phyloP scores from a whole-genome alignment of 169 alveolate genomes.

The Plasmodium chabaudi region DNA sequence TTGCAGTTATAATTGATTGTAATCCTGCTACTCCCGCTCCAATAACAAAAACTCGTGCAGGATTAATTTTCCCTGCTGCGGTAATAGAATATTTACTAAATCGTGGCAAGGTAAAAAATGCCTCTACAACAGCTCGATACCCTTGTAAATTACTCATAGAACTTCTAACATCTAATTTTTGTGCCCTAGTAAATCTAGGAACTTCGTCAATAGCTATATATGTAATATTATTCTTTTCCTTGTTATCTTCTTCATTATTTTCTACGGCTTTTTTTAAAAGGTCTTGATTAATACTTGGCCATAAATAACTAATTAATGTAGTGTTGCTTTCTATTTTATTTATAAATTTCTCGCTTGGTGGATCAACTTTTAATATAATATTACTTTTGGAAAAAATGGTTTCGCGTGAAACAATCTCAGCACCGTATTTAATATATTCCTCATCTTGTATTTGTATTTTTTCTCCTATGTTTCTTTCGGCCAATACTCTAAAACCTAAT shows the following conservation, averaged over 20 bases:
- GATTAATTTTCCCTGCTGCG: constrained; percentile 95
- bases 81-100: constrained; percentile 92
- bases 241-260: constrained; percentile 45
- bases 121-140: constrained; percentile 95
- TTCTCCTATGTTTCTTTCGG: constrained; percentile 90
- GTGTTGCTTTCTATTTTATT: constrained; percentile 83
- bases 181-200: constrained; percentile 94
- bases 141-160: constrained; percentile 95
- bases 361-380: constrained; percentile 86
- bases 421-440: constrained; percentile 79
- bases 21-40: constrained; percentile 98
- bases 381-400: constrained; percentile 82
- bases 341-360: constrained; percentile 84
- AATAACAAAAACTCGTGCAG: constrained; percentile 94
- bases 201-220: constrained; percentile 92
- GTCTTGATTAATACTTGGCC: constrained; percentile 85
- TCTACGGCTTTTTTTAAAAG: constrained; percentile 77
- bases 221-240: constrained; percentile 76
- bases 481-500: constrained; percentile 88
- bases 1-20: constrained; percentile 95
- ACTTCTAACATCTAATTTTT: constrained; percentile 92
- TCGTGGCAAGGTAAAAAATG: constrained; percentile 91
- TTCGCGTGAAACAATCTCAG: constrained; percentile 80
- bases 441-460: constrained; percentile 87
- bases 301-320: constrained; percentile 84